Evolutionary conservation across 1,284 basidiomycete species (phyloP), one percentile per base, ranked within the genome.

Genomic region (Fomitiporia mediterranea): DNA sequence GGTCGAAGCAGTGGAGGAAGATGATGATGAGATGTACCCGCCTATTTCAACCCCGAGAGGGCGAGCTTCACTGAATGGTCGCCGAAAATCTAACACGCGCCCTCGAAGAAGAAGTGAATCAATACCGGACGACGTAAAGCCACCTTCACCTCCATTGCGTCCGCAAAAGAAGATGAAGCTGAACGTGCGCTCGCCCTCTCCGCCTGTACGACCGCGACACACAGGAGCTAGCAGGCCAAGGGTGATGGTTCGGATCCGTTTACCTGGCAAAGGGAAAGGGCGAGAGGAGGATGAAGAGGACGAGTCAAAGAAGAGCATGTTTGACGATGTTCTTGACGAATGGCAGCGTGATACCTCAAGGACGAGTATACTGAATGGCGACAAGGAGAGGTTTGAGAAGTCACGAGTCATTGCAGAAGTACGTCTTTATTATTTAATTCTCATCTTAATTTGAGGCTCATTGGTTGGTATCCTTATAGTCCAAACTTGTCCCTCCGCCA

Each of bases 321-420:
- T 96, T 70, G 89, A 95, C 56, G 89, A 94, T 38, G 74, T 95
- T 54, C 75, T 98, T 51, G 71, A 70, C 15, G 74, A 78, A 0
- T 74, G 78, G 13, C 89, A 98, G 53, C 83, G 93, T 27, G 90
- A 94, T 67, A 89, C 80, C 27, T 72, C 77, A 17, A 84, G 82
- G 61, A 94, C 94, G n/a, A 68, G 72, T 4, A 83, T 94, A 37
- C 68, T 70, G 1, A 70, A 72, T n/a, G 66, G 68, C 7, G 96
- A 99, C 69, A 88, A 89, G 65, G 70, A 79, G 51, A 76, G 81
- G 40, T 98, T 92, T 67, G 89, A 95, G 61, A 77, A 76, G 60
- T 89, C 87, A 64, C 79, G 86, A 53, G 65, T 75, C 38, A 68
- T 75, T 11, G 89, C 91, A 30, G 93, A 96, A 72, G 85, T 87